Evolutionary conservation across 1,284 basidiomycete species (phyloP).

Genomic region (Cryptococcus floricola): DNA sequence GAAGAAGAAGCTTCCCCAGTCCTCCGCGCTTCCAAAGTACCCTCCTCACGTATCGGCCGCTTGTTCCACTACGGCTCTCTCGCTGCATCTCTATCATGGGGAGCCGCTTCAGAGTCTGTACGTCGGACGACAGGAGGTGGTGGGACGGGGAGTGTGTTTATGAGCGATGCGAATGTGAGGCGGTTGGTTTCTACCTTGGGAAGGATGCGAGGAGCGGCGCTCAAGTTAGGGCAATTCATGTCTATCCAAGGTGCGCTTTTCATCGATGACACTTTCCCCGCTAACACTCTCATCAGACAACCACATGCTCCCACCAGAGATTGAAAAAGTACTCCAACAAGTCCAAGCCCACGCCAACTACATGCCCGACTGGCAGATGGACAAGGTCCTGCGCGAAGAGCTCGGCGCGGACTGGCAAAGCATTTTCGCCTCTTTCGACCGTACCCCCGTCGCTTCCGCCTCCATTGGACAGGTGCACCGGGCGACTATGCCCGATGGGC

Average conservation of each 20-base stretch:
- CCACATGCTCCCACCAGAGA: conserved; percentile 78
- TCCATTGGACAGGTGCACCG: conserved; percentile 96
- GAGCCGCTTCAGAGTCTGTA: conserved; percentile 52
- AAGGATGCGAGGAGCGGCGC: conserved; percentile 90
- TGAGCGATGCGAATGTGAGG: conserved; percentile 84
- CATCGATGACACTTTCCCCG: background rate
- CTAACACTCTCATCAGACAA: conserved; percentile 56
- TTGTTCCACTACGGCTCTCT: conserved; percentile 84
- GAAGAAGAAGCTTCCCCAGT: conserved; percentile 3
- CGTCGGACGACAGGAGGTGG: conserved; percentile 42
- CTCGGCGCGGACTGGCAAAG: conserved; percentile 73
- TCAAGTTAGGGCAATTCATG: conserved; percentile 96
- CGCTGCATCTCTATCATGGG: conserved; percentile 48
- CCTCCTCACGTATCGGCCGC: conserved; percentile 78
- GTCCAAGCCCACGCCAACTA: conserved; percentile 97
- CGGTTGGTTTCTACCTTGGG: conserved; percentile 87
- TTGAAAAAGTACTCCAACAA: conserved; percentile 81
- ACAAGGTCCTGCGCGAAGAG: conserved; percentile 72
- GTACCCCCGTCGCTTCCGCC: conserved; percentile 88
- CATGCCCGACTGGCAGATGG: conserved; percentile 98
- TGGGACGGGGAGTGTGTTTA: conserved; percentile 56
- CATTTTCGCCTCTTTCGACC: conserved; percentile 72
- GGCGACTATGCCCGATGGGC: conserved; percentile 59
- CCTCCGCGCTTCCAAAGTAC: conserved; percentile 56
- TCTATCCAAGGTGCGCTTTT: conserved; percentile 78